Evolutionary conservation across 1,284 basidiomycete genomes (phyloP).

Genomic region (Cerioporus squamosus): DNA sequence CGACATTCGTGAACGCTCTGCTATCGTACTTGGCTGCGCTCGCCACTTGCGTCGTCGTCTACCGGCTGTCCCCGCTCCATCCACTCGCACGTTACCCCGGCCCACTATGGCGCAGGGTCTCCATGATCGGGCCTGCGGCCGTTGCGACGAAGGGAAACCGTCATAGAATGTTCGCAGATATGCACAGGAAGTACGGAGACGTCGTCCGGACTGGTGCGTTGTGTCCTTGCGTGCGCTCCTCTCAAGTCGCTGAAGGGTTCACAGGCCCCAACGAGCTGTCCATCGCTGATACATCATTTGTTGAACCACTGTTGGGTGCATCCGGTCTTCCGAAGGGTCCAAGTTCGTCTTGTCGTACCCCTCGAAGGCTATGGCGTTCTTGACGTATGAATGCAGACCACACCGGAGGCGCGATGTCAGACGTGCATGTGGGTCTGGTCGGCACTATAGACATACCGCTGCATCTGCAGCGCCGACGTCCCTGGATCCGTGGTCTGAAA

Average conservation of each 20-base stretch:
- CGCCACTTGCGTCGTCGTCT: background rate
- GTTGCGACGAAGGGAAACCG: background rate
- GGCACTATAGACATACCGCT: slow-evolving; percentile 37
- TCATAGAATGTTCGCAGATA: background rate
- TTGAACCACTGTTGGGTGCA: background rate
- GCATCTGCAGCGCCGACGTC: slow-evolving; percentile 51
- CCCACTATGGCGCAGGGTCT: background rate
- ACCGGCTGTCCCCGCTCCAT: background rate
- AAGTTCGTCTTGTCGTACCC: background rate
- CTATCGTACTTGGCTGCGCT: background rate
- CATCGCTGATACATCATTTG: background rate
- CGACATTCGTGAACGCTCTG: background rate
- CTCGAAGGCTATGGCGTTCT: too few relatives aligned
- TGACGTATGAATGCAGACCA: background rate
- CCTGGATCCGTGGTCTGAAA: slow-evolving; percentile 58
- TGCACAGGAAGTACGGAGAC: background rate
- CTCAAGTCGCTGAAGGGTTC: too few relatives aligned
- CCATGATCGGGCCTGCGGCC: background rate
- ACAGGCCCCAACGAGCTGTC: background rate
- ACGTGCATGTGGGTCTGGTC: slow-evolving; percentile 18
- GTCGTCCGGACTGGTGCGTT: background rate
- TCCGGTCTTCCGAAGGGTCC: slow-evolving; percentile 8
- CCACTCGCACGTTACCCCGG: background rate
- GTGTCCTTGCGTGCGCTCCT: too few relatives aligned
- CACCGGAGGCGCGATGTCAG: background rate